Percentiles rank a stretch among this genome's conserved stretches.
Evolutionary conservation across 2,329 filamentous ascomycete species (phyloP).

Genomic region (Cordyceps tenuipes): DNA sequence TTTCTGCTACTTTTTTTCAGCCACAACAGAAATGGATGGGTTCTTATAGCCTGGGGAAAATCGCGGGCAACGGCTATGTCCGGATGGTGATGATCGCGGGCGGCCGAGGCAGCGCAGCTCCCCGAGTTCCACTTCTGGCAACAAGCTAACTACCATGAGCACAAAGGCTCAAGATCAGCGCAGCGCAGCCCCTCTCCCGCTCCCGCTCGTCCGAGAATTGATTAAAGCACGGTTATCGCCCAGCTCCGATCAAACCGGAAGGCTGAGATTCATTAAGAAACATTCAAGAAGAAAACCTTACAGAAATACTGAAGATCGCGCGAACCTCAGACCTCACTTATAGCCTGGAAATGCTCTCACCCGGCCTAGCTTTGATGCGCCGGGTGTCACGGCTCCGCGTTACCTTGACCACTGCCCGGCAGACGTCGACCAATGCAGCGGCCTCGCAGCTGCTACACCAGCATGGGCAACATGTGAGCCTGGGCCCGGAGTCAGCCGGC

Average conservation of each 20-base stretch:
- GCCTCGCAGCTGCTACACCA: neutral
- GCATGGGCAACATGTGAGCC: neutral
- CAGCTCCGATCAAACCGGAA: no score
- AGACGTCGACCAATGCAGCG: neutral
- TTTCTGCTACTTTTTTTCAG: neutral
- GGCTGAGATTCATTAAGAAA: neutral
- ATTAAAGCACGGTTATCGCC: neutral
- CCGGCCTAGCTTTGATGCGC: neutral
- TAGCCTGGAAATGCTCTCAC: neutral
- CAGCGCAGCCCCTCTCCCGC: constrained; percentile 10
- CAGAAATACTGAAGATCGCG: neutral
- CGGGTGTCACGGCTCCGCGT: neutral
- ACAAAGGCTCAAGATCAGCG: neutral
- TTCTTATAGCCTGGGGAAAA: neutral
- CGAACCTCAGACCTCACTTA: neutral
- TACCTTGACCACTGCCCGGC: neutral
- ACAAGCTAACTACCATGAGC: neutral
- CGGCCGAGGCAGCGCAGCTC: constrained; percentile 9
- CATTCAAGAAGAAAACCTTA: neutral
- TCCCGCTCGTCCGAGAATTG: constrained; percentile 3
- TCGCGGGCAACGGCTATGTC: neutral
- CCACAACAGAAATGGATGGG: neutral
- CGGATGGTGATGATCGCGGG: neutral
- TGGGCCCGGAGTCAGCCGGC: neutral
- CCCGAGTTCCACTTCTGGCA: constrained; percentile 2